These are phyloP conservation scores for Penicillium freii DNA, from an alignment of 2,329 filamentous ascomycete species.

Conservation along the genomic window DNA sequence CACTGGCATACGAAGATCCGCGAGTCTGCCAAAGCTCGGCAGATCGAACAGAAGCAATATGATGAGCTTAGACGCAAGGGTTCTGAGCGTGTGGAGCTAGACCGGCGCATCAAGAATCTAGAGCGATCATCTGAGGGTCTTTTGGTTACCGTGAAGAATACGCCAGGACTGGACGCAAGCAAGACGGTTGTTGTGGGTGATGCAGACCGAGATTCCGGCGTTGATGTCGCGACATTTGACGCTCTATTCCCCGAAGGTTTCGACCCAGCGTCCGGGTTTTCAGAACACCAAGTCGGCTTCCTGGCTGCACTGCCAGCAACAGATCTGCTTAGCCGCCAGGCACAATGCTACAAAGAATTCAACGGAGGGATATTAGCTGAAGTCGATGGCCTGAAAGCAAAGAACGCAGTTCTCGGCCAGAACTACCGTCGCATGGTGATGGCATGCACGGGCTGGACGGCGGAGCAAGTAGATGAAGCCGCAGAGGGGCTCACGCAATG, in stretches of 20 bases:
- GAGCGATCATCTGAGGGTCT: slow-evolving; percentile 71
- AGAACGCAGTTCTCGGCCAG: slow-evolving; percentile 78
- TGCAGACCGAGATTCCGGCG: slow-evolving; percentile 45
- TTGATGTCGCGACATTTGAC: slow-evolving; percentile 38
- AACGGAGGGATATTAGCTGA: slow-evolving; percentile 66
- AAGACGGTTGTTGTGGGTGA: slow-evolving; percentile 50
- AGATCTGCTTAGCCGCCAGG: slow-evolving; percentile 62
- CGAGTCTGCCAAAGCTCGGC: slow-evolving; percentile 73
- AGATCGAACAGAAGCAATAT: slow-evolving; percentile 70
- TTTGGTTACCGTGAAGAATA: slow-evolving; percentile 52
- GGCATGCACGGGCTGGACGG: slow-evolving; percentile 76
- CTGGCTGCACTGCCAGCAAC: slow-evolving; percentile 57
- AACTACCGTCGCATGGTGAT: slow-evolving; percentile 87
- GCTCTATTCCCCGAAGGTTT: slow-evolving; percentile 39
- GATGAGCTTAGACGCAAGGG: slow-evolving; percentile 67
- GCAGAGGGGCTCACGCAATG: slow-evolving; percentile 78
- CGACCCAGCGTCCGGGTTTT: slow-evolving; percentile 43
- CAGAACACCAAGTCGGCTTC: slow-evolving; percentile 44
- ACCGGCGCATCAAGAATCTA: slow-evolving; percentile 74
- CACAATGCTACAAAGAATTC: slow-evolving; percentile 68
- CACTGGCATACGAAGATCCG: slow-evolving; percentile 77
- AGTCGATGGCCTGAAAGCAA: slow-evolving; percentile 69
- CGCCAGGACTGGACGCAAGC: slow-evolving; percentile 47
- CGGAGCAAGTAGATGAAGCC: slow-evolving; percentile 74
- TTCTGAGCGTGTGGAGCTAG: slow-evolving; percentile 62